Percentiles rank a stretch among this genome's conserved stretches.
Evolutionary conservation across 2,329 filamentous ascomycete species (phyloP).

Genomic region (Magnaporthales sp.): DNA sequence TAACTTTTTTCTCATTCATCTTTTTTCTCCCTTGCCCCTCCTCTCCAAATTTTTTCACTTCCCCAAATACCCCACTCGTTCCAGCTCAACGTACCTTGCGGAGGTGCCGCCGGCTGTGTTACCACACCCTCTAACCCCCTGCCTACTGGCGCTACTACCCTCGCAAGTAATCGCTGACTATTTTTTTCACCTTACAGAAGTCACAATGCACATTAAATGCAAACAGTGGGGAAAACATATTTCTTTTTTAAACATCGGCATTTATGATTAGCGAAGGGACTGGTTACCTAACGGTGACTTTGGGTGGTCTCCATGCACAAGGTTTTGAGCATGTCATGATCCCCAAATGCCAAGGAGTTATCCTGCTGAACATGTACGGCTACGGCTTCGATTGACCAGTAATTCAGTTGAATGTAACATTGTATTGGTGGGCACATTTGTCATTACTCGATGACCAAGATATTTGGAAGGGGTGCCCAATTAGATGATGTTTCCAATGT

Average conservation of each 20-base stretch:
- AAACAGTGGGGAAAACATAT: no score
- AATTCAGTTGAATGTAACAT: neutral
- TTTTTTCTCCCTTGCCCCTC: neutral
- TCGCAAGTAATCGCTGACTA: no score
- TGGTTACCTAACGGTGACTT: neutral
- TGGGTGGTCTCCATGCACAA: neutral
- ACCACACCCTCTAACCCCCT: no score
- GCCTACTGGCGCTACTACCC: no score
- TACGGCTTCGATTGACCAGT: neutral
- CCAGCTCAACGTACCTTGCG: neutral
- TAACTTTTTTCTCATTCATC: neutral
- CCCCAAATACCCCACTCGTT: neutral
- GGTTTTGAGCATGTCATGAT: neutral
- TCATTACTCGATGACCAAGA: neutral
- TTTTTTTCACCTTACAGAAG: no score
- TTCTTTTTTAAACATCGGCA: no score
- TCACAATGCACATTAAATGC: no score
- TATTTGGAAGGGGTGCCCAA: no score
- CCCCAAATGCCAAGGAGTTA: no score
- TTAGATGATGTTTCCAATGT: no score
- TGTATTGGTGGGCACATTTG: neutral
- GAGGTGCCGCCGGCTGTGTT: neutral
- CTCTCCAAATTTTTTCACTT: neutral
- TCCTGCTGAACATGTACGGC: no score
- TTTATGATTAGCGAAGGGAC: no score